These are phyloP conservation scores for Calonectria montana DNA, from an alignment of 2,329 filamentous ascomycete genomes.

Conservation along the genomic window DNA sequence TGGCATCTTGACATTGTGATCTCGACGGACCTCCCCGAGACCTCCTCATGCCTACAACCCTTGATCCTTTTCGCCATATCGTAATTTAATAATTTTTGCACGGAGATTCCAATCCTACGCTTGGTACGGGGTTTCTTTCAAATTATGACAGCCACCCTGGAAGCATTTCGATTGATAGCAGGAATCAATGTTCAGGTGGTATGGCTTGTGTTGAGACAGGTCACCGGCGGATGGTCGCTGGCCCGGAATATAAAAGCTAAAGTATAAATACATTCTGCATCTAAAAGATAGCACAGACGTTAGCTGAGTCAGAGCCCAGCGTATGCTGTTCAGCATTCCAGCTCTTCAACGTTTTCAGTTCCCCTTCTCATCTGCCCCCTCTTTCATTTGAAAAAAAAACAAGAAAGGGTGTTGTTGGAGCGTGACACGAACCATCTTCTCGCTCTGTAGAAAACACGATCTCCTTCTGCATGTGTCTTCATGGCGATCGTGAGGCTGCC, in stretches of 20 bases:
- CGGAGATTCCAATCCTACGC: background rate
- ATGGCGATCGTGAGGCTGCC: background rate
- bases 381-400: background rate
- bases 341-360: background rate
- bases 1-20: slow-evolving; percentile 48
- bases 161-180: background rate
- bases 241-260: no score
- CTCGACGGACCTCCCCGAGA: background rate
- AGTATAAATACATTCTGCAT: no score
- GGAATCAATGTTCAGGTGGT: no score
- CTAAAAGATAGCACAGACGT: no score
- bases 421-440: background rate
- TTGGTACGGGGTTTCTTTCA: background rate
- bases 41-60: background rate
- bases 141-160: no score
- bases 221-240: no score
- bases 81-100: background rate
- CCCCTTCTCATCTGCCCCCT: background rate
- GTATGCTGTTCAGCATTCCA: background rate
- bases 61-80: no score
- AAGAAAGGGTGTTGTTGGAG: background rate
- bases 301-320: background rate
- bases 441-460: background rate
- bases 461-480: background rate
- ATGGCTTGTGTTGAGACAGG: background rate